These are phyloP conservation scores for Angophora floribunda DNA, from an alignment of 345 rosid genomes.

Conservation along the genomic window DNA sequence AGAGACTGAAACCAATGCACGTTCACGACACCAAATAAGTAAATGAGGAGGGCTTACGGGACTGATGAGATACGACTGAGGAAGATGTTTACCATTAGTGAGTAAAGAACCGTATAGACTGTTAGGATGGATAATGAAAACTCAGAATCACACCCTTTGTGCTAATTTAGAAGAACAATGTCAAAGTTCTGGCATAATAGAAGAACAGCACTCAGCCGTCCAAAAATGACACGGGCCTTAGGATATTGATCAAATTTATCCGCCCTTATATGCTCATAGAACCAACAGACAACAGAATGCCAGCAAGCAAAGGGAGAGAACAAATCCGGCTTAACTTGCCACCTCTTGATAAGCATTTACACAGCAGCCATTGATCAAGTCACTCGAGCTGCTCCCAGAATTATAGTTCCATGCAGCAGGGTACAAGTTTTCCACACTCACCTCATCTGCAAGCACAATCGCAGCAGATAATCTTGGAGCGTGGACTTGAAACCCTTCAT, in stretches of 20 bases:
- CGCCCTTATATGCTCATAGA: background rate
- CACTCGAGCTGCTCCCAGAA: background rate
- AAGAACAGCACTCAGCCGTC: background rate
- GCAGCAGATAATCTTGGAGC: background rate
- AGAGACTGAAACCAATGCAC: background rate
- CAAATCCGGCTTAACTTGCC: background rate
- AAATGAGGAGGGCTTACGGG: background rate
- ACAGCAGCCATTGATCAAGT: background rate
- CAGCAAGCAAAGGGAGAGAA: background rate
- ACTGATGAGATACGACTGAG: background rate
- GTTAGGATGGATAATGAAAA: rapidly evolving
- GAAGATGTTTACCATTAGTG: background rate
- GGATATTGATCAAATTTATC: background rate
- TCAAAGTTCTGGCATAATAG: background rate
- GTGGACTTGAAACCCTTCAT: background rate
- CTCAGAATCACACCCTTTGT: background rate
- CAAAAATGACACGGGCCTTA: background rate
- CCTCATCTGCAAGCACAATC: background rate
- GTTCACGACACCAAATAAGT: background rate
- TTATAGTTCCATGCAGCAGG: background rate
- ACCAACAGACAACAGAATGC: background rate
- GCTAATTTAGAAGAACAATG: background rate
- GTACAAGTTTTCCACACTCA: background rate
- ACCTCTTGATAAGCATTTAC: background rate
- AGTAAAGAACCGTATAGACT: background rate